Conservation (phyloP, 2,329 filamentous ascomycete species). For the Xylaria polymorpha region DNA sequence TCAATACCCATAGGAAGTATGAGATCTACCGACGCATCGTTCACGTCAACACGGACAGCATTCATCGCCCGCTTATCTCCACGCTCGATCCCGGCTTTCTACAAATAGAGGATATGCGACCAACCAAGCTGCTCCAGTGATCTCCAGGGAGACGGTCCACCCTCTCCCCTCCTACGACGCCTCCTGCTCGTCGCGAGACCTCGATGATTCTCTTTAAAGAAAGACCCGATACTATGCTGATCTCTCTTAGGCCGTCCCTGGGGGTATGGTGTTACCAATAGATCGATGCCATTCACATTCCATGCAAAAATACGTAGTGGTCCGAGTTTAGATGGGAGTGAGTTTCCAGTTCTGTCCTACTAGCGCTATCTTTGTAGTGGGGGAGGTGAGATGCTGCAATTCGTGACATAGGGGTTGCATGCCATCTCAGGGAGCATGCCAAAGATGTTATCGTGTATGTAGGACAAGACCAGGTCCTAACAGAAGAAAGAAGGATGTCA, state of each 20-base stretch:
- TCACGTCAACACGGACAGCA: slow-evolving; percentile 22
- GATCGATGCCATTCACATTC: slow-evolving; percentile 36
- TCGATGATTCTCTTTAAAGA: slow-evolving; percentile 14
- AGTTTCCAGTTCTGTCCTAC: neutral
- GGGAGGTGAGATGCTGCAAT: neutral
- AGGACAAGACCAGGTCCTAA: neutral
- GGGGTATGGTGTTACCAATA: slow-evolving; percentile 25
- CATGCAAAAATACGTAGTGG: slow-evolving; percentile 31
- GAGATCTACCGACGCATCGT: neutral
- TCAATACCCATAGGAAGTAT: neutral
- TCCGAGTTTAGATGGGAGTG: neutral
- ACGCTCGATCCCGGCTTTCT: slow-evolving; percentile 36
- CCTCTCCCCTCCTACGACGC: slow-evolving; percentile 56
- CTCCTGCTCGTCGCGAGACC: slow-evolving; percentile 52
- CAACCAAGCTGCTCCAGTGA: slow-evolving; percentile 18
- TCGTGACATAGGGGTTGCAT: neutral
- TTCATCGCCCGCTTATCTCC: slow-evolving; percentile 23
- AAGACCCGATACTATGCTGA: slow-evolving; percentile 19
- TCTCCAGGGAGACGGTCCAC: slow-evolving; percentile 19
- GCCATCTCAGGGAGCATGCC: too few relatives aligned
- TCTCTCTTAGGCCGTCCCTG: neutral
- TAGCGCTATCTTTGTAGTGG: neutral
- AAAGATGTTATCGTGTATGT: neutral
- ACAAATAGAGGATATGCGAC: slow-evolving; percentile 33
- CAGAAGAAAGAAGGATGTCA: neutral